phyloP scores from a whole-genome alignment of 306 rosid species.

The Quercus aquifolioides region DNA sequence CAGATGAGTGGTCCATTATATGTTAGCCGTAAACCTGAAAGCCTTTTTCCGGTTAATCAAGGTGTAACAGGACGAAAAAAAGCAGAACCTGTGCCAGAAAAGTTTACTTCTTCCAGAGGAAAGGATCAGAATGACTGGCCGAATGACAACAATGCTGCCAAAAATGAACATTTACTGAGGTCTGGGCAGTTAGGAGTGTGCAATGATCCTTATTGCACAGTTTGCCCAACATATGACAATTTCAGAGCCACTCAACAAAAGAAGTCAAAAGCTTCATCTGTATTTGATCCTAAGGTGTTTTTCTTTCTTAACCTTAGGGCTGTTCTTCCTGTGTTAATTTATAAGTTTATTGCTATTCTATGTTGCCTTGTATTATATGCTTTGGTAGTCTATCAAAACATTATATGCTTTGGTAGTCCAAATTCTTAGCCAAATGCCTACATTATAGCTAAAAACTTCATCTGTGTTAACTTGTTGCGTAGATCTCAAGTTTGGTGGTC shows the following conservation, averaged over 20 bases:
- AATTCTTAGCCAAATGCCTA: background rate
- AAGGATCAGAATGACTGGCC: constrained; percentile 38
- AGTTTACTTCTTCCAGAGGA: constrained; percentile 28
- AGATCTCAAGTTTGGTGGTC: background rate
- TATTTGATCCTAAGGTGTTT: constrained; percentile 60
- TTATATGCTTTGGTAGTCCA: background rate
- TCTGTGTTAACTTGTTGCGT: background rate
- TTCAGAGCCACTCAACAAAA: constrained; percentile 40
- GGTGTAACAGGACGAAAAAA: constrained; percentile 27
- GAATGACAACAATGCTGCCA: constrained; percentile 24
- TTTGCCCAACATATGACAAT: constrained; percentile 71
- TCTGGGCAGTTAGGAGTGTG: constrained; percentile 93
- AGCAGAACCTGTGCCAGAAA: constrained; percentile 30
- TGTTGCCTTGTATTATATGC: constrained; percentile 2
- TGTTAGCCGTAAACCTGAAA: constrained; percentile 35
- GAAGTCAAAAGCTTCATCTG: constrained; percentile 27
- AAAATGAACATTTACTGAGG: constrained; percentile 68
- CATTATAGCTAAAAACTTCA: background rate
- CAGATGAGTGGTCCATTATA: constrained; percentile 70
- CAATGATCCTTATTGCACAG: constrained; percentile 86
- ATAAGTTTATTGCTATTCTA: constrained; percentile 4
- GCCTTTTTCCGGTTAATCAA: constrained; percentile 18
- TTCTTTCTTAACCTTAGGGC: constrained; percentile 22
- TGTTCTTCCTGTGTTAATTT: background rate
- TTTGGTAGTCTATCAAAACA: background rate